These are phyloP conservation scores for Aspergillus novoparasiticus DNA, from an alignment of 2,329 filamentous ascomycete species.

Conservation along the genomic window DNA sequence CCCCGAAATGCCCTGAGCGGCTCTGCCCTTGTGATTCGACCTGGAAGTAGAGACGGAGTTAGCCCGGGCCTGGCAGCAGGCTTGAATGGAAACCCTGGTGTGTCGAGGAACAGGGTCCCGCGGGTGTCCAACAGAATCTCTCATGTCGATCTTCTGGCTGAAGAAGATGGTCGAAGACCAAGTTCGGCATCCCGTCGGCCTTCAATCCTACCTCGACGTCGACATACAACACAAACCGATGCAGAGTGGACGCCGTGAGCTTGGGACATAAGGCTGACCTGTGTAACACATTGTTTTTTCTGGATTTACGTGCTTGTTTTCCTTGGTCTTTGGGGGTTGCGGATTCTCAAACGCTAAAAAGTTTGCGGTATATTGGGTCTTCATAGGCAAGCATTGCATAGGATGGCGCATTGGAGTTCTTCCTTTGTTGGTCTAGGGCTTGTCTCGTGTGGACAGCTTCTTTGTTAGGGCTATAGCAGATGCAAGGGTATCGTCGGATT, in stretches of 20 bases:
- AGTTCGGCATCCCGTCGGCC: constrained; percentile 35
- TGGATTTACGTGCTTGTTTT: constrained; percentile 13
- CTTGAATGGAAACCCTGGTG: constrained; percentile 34
- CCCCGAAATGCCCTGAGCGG: constrained; percentile 41
- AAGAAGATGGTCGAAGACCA: constrained; percentile 40
- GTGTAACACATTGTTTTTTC: constrained; percentile 7
- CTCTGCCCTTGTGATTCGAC: constrained; percentile 40
- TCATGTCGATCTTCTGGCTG: constrained; percentile 38
- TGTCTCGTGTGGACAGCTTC: not conserved
- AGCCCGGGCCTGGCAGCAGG: constrained; percentile 31
- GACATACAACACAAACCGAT: constrained; percentile 40
- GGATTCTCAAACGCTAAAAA: not conserved
- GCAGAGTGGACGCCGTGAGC: constrained; percentile 39
- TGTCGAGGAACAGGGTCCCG: constrained; percentile 38
- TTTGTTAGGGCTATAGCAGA: not conserved
- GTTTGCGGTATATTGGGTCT: not conserved
- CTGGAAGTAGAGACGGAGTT: constrained; percentile 46
- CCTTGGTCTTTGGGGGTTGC: constrained; percentile 2
- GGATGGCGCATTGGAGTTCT: constrained; percentile 26
- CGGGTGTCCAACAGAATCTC: constrained; percentile 43
- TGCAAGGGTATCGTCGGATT: not conserved
- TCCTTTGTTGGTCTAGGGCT: constrained; percentile 2
- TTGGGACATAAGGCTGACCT: not conserved
- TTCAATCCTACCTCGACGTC: constrained; percentile 41
- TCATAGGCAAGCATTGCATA: constrained; percentile 25